These are phyloP conservation scores for Solanum tarijense DNA, from an alignment of 257 asterid genomes.

Conservation along the genomic window DNA sequence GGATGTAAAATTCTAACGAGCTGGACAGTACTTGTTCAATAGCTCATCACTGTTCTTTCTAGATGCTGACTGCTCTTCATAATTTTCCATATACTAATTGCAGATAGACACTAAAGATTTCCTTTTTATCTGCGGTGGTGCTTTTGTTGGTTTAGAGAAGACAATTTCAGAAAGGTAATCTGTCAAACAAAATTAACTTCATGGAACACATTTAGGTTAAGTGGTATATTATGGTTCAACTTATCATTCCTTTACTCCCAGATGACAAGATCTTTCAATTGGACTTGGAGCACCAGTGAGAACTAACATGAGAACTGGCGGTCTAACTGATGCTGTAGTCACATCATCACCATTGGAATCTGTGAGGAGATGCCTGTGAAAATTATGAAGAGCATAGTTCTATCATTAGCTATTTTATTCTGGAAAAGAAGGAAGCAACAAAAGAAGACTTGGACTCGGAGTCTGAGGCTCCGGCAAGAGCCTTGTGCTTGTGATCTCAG, in stretches of 20 bases:
- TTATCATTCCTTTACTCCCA: background rate
- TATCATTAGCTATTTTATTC: background rate
- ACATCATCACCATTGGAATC: too few relatives aligned
- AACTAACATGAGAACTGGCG: too few relatives aligned
- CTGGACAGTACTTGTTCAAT: background rate
- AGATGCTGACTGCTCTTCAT: background rate
- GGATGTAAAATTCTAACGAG: background rate
- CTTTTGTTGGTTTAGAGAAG: slow-evolving; percentile 75
- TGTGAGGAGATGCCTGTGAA: too few relatives aligned
- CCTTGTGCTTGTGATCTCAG: too few relatives aligned
- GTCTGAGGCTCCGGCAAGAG: too few relatives aligned
- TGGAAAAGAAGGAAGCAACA: too few relatives aligned
- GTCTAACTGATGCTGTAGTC: too few relatives aligned
- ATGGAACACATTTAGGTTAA: background rate
- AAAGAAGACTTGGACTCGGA: too few relatives aligned
- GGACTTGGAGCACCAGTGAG: too few relatives aligned
- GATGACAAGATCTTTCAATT: too few relatives aligned
- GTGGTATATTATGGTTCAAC: too few relatives aligned
- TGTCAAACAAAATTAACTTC: background rate
- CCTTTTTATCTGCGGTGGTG: slow-evolving; percentile 30
- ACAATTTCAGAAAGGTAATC: slow-evolving; percentile 77
- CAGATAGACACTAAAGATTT: slow-evolving; percentile 53
- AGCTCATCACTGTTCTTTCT: background rate
- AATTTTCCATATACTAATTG: background rate
- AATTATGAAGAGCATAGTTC: too few relatives aligned